Conservation (phyloP, 176 grass and related monocot species). For the Triticum timopheevii region DNA sequence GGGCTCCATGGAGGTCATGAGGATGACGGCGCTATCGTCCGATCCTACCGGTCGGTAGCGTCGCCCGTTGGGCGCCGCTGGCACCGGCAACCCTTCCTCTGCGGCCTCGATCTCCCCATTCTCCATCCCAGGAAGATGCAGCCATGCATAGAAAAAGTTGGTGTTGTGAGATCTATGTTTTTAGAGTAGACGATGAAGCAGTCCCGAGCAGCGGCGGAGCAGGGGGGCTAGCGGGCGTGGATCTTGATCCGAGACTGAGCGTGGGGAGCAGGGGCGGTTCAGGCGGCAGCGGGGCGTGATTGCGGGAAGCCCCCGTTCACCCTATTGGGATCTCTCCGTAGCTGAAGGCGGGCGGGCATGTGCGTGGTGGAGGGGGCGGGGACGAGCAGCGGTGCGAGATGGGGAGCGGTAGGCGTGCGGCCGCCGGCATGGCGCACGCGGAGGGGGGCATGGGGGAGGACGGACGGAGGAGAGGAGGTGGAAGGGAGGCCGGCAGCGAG, state of each 20-base stretch:
- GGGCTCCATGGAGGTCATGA: conserved; percentile 72
- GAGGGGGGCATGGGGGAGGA: too few species aligned
- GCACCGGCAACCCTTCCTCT: conserved; percentile 56
- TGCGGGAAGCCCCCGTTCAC: neutral
- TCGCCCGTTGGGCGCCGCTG: conserved; percentile 47
- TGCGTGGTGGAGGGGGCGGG: too few species aligned
- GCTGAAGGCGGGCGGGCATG: conserved; percentile 10
- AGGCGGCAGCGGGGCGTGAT: neutral
- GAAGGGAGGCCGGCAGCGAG: too few species aligned
- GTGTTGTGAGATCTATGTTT: conserved; percentile 23
- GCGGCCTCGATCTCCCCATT: conserved; percentile 74
- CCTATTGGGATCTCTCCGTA: conserved; percentile 24
- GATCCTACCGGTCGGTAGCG: conserved; percentile 67
- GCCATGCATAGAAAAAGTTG: neutral
- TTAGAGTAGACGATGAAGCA: neutral
- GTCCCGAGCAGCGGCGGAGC: neutral
- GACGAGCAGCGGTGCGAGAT: too few species aligned
- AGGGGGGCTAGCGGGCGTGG: neutral
- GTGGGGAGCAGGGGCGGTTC: neutral
- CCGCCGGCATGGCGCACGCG: too few species aligned
- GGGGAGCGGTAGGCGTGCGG: too few species aligned
- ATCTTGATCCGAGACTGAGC: conserved; percentile 6
- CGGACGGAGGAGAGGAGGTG: too few species aligned
- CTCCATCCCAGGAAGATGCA: conserved; percentile 52
- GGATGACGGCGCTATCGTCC: conserved; percentile 55